phyloP scores from a whole-genome alignment of 345 rosid species.

The Syzygium oleosum region DNA sequence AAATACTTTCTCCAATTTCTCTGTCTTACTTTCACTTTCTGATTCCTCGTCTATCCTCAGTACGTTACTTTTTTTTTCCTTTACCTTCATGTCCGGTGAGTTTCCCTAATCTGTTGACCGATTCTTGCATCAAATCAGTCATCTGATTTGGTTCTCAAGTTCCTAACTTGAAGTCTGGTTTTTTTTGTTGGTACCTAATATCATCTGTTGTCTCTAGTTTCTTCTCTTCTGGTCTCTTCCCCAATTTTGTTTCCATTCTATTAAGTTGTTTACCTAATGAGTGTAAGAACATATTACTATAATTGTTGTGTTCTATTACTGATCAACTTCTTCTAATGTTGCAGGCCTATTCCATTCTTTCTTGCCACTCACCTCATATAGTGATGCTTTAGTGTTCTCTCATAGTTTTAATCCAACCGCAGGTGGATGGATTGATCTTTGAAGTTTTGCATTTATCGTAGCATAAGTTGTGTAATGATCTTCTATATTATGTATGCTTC shows the following conservation, averaged over 20 bases:
- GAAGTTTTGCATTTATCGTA: background rate
- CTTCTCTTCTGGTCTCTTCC: background rate
- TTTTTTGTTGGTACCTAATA: background rate
- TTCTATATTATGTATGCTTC: background rate
- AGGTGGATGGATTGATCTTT: background rate
- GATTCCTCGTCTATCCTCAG: background rate
- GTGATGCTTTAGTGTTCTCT: background rate
- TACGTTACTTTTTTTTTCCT: too few species aligned
- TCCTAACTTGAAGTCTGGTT: background rate
- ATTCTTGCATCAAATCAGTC: background rate
- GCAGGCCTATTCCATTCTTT: background rate
- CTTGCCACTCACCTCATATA: background rate
- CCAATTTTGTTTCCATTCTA: background rate
- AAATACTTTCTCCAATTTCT: background rate
- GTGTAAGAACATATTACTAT: background rate
- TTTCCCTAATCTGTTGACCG: background rate
- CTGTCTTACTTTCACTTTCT: background rate
- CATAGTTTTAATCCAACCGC: background rate
- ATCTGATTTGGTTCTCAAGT: background rate
- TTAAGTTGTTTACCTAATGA: too few species aligned
- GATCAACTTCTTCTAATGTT: background rate
- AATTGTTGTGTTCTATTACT: background rate
- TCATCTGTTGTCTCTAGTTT: background rate
- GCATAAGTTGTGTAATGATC: background rate
- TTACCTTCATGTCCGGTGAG: background rate